Evolutionary conservation across 345 rosid genomes (phyloP).

Genomic region (Corymbia maculata): DNA sequence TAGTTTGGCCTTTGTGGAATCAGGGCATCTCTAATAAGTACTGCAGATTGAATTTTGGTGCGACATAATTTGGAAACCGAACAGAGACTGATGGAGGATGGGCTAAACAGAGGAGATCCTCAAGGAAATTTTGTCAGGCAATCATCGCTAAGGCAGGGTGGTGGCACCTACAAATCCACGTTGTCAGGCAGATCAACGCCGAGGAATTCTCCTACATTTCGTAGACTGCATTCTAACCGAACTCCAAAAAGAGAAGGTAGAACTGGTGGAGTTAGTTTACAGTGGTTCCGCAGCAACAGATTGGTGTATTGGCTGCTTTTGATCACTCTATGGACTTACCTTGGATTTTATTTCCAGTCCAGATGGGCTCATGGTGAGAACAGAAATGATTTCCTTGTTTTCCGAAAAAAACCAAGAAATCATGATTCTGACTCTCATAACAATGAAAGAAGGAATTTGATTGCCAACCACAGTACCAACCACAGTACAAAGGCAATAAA

Average conservation of each 20-base stretch:
- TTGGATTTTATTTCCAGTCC: slow-evolving; percentile 92
- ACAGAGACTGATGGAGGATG: slow-evolving; percentile 50
- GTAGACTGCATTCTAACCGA: slow-evolving; percentile 57
- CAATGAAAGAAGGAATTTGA: slow-evolving; percentile 32
- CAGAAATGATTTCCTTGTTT: slow-evolving; percentile 56
- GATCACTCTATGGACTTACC: slow-evolving; percentile 94
- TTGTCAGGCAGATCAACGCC: slow-evolving; percentile 75
- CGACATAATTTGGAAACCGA: background rate
- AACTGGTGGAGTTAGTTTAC: slow-evolving; percentile 36
- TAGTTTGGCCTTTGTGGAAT: background rate
- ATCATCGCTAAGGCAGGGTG: slow-evolving; percentile 47
- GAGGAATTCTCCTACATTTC: slow-evolving; percentile 53
- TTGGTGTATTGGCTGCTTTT: slow-evolving; percentile 85
- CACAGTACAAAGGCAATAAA: slow-evolving; percentile 25
- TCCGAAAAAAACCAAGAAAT: slow-evolving; percentile 41
- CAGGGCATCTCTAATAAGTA: background rate
- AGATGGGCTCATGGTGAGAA: slow-evolving; percentile 94
- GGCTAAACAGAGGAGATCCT: slow-evolving; percentile 21
- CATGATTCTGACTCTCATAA: slow-evolving; percentile 16
- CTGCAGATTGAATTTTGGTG: background rate
- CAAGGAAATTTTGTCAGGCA: slow-evolving; percentile 31
- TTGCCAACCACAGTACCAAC: slow-evolving; percentile 40
- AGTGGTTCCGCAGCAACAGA: slow-evolving; percentile 76
- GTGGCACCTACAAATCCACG: slow-evolving; percentile 49
- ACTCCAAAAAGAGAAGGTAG: slow-evolving; percentile 82